Percentiles rank a stretch among this genome's conserved stretches.
These are phyloP conservation scores for Malus sylvestris DNA, from an alignment of 306 rosid species.

Conservation along the genomic window DNA sequence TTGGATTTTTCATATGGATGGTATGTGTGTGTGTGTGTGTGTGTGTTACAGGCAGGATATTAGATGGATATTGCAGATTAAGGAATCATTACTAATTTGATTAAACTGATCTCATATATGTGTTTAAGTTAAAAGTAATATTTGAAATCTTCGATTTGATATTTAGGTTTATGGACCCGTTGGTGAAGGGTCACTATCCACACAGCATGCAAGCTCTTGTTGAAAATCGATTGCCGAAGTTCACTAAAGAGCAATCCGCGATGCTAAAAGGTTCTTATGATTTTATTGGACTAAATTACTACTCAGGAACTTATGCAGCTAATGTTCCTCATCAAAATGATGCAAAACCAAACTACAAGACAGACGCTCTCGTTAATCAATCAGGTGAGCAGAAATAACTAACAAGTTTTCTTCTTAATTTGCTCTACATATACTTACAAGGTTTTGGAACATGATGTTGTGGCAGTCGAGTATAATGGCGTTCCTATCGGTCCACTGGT, in stretches of 20 bases:
- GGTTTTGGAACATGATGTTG: background rate
- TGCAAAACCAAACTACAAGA: background rate
- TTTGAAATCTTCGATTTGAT: background rate
- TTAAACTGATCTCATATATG: too few relatives aligned
- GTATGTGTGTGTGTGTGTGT: background rate
- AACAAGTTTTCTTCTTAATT: background rate
- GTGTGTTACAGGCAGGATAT: too few relatives aligned
- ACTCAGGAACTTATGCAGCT: background rate
- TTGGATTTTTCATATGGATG: background rate
- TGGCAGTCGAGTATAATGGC: background rate
- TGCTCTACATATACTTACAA: background rate
- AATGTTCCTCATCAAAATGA: background rate
- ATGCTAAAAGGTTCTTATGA: background rate
- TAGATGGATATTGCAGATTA: background rate
- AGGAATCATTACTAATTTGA: too few relatives aligned
- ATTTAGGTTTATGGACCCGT: background rate
- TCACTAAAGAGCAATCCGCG: background rate
- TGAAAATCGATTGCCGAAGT: background rate
- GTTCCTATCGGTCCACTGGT: background rate
- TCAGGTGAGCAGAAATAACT: background rate
- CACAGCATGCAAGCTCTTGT: background rate
- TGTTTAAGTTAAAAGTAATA: too few relatives aligned
- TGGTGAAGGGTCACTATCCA: background rate
- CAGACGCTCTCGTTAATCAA: background rate
- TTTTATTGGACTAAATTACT: background rate